These are phyloP conservation scores for Cyclotella choctawhatcheeana DNA, from an alignment of 108 stramenopile genomes.

Conservation along the genomic window DNA sequence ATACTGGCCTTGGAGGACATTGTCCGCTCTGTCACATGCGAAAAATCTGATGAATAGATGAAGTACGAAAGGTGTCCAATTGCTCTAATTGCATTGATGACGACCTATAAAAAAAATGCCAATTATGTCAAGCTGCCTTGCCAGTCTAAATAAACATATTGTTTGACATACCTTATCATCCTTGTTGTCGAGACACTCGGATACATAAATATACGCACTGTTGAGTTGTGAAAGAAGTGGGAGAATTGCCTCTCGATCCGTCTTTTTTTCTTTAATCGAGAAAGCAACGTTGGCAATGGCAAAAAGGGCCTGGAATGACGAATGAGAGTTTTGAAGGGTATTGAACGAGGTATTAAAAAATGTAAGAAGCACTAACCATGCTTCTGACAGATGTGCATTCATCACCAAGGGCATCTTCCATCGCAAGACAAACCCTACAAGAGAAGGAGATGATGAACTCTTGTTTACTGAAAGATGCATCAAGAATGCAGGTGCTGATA, in stretches of 20 bases:
- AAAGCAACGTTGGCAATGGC: constrained; percentile 68
- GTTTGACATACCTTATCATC: constrained; percentile 61
- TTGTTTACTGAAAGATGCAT: constrained; percentile 2
- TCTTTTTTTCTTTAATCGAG: constrained; percentile 40
- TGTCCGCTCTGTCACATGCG: background rate
- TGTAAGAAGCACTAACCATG: constrained; percentile 45
- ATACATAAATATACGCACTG: constrained; percentile 21
- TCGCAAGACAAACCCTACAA: constrained; percentile 38
- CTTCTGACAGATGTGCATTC: constrained; percentile 55
- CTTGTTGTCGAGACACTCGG: constrained; percentile 41
- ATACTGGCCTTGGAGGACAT: constrained; percentile 6
- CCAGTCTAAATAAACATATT: background rate
- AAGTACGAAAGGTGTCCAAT: constrained; percentile 61
- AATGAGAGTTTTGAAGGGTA: background rate
- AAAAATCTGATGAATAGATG: constrained; percentile 33
- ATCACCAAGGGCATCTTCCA: constrained; percentile 53
- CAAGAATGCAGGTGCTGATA: constrained; percentile 32
- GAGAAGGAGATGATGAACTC: constrained; percentile 27
- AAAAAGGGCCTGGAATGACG: constrained; percentile 55
- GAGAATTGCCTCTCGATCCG: background rate
- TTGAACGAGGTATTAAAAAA: background rate
- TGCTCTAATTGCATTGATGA: constrained; percentile 71
- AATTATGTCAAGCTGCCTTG: no score
- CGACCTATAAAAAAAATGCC: no score
- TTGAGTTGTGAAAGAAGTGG: constrained; percentile 24